Base-by-base conservation (phyloP, 2,329 filamentous ascomycete species). In the Talaromyces piceae region DNA sequence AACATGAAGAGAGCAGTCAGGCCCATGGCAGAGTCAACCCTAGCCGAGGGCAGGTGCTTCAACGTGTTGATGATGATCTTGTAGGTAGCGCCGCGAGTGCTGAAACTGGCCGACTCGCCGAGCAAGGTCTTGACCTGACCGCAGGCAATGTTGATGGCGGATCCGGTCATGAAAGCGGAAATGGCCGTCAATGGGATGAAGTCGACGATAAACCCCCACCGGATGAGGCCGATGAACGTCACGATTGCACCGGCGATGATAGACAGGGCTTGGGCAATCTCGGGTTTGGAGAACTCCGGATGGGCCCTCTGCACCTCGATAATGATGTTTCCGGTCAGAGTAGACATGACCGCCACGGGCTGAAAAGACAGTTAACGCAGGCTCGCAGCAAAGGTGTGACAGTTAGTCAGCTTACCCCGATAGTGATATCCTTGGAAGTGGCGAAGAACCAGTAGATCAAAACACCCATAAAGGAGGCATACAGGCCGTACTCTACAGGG, bases 361-460 rank as follows among this genome's bases (percentile, higher is more conserved):
- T 89, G 57, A 30, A 23, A 53, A 48, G 20, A 55, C 60, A 51
- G 51, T 56, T n/a, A 43, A 44, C 50, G 31, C n/a, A n/a, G n/a
- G n/a, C n/a, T n/a, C n/a, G 53, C 49, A 50, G 48, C 9, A 18
- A 23, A 2, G 2, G 46, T 59, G 31, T 12, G 46, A 26, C 43
- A 18, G 11, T 39, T 39, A 3, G 27, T 57, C 46, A 2, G 79
- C 84, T 72, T 76, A 88, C 86, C 13, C 91, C 91, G 51, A 97
- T 97, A 8, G 91, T 96, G 63, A 98, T 97, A 68, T 98, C 91
- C 67, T 97, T 98, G 12, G 91, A 96, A 0, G 93, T 98, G 28
- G 91, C 93, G 63, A 97, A 97, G 65, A 96, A 87, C 91, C 91
- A 97, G 71, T 98, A 98, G 55, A 95, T 78, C 56, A 95, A 68